These are phyloP conservation scores for Leccinum longicurvipes DNA, from an alignment of 768 basidiomycete species.

Conservation along the genomic window DNA sequence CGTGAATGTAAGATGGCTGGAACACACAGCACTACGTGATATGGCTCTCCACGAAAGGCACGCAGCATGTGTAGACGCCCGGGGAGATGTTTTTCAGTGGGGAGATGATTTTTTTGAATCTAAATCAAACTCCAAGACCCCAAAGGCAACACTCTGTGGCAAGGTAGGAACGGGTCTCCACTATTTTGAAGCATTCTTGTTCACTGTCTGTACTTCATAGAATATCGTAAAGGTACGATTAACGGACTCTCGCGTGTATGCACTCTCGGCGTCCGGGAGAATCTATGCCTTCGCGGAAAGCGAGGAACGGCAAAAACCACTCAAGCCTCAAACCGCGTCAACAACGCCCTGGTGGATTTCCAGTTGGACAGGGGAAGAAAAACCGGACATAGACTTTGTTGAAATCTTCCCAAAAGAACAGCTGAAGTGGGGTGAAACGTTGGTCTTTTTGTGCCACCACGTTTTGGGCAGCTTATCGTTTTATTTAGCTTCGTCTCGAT, in stretches of 20 bases:
- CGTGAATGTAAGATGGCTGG: conserved; percentile 52
- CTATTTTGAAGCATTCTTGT: not conserved
- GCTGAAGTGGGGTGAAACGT: conserved; percentile 69
- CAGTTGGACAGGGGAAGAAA: conserved; percentile 52
- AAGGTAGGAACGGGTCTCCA: conserved; percentile 44
- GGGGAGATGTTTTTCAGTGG: conserved; percentile 85
- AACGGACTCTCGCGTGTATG: conserved; percentile 64
- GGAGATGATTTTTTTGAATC: conserved; percentile 58
- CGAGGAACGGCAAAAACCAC: conserved; percentile 43
- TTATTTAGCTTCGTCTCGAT: conserved; percentile 64
- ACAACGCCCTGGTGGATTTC: conserved; percentile 59
- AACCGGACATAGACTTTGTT: conserved; percentile 50
- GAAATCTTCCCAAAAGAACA: conserved; percentile 58
- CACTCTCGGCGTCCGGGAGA: conserved; percentile 72
- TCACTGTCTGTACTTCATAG: conserved; percentile 35
- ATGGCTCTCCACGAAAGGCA: conserved; percentile 62
- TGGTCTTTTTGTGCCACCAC: conserved; percentile 10
- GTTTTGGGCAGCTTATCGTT: conserved; percentile 7
- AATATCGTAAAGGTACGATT: conserved; percentile 64
- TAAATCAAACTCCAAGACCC: conserved; percentile 30
- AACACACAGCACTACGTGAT: conserved; percentile 70
- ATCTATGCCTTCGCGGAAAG: conserved; percentile 67
- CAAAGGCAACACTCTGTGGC: conserved; percentile 56
- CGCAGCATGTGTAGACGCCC: conserved; percentile 73
- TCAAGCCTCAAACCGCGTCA: conserved; percentile 38